Evolutionary conservation across 768 basidiomycete genomes (phyloP), one percentile per base, ranked within the genome.

Genomic region (Boletus subparvulus): DNA sequence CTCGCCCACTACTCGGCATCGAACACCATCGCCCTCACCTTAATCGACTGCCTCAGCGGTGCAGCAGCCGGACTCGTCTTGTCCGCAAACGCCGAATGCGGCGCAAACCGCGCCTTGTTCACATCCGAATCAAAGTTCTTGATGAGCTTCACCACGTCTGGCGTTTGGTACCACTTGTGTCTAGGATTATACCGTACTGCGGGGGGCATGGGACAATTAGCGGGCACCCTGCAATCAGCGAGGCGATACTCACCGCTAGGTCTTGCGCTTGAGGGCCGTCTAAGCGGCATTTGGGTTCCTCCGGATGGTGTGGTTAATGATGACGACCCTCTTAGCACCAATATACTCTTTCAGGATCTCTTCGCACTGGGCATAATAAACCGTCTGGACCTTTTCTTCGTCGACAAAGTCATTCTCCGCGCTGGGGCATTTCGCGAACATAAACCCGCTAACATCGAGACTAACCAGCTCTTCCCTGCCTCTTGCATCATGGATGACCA

Each of bases 91-190:
- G 76, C 75, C 8, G 73, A 69, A 47, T 35, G 47, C 2, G 33
- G 13, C 21, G 47, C 75, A 47, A 77, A 58, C 28, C 66, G 59
- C n/a, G 77, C 73, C 62, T 67, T 67, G 47, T 69, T 65, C 41
- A 54, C 60, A 54, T 73, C 70, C 37, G 76, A 77, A 58, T 79
- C 77, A 50, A 69, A 78, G 61, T 77, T 75, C 66, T 77, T 77
- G 68, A 78, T 71, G 12, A 77, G 60, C 8, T 62, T 67, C 48
- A 75, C 69, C 61, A 77, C 77, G 4, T 75, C 72, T 12, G 75
- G 75, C 1, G 66, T 72, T 66, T 74, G 73, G 51, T 74, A 74
- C 75, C 74, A 77, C 62, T 58, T 56, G 61, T 76, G 74, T 0
- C 51, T 51, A 3, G 73, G 71, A 56, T 70, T 76, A 56, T 73